Conservation (phyloP, 2,329 filamentous ascomycete species). For the Hypoxylon rubiginosum region DNA sequence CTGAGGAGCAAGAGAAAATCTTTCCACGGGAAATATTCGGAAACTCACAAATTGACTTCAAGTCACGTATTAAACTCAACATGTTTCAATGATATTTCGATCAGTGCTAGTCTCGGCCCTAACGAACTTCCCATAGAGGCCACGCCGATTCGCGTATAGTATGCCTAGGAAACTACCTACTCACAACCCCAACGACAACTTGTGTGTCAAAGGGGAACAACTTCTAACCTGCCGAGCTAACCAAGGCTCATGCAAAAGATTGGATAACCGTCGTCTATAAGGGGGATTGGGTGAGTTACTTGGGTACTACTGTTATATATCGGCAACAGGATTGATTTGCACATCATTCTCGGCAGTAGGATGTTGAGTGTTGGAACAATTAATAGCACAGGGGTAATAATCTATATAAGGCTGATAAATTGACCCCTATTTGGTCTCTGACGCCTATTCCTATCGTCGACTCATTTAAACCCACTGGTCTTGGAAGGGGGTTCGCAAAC, state of each 20-base stretch:
- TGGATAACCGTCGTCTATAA: too few species aligned
- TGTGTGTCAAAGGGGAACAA: too few species aligned
- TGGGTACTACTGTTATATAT: neutral
- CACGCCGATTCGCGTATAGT: too few species aligned
- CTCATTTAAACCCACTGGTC: neutral
- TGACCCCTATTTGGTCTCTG: neutral
- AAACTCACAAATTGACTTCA: neutral
- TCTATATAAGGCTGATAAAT: neutral
- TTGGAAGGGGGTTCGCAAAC: neutral
- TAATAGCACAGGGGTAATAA: neutral
- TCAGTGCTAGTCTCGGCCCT: too few species aligned
- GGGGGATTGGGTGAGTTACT: neutral
- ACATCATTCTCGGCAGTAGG: neutral
- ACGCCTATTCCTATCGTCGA: too few species aligned
- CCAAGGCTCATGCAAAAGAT: too few species aligned
- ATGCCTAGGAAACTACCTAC: too few species aligned
- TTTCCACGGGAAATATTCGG: neutral
- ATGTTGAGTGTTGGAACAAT: neutral
- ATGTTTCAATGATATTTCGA: neutral
- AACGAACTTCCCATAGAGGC: too few species aligned
- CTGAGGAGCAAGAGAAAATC: neutral
- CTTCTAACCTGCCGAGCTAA: too few species aligned
- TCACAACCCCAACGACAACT: too few species aligned
- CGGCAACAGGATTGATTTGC: neutral
- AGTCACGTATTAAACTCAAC: neutral